These are phyloP conservation scores for Umbellularia californica DNA, from an alignment of 164 flowering plant genomes.

Conservation along the genomic window DNA sequence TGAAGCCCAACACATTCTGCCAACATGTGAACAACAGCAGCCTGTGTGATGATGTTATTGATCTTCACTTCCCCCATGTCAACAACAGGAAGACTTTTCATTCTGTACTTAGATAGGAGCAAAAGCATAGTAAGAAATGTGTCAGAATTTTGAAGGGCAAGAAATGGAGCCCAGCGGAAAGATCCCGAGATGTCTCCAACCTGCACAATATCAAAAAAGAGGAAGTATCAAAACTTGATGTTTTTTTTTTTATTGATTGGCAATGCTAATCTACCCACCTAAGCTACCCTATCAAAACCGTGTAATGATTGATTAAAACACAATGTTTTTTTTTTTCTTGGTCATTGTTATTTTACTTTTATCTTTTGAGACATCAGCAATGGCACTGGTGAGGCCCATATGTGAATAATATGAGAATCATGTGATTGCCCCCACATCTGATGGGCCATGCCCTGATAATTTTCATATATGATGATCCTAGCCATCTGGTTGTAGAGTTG, in stretches of 20 bases:
- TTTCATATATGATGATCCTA: background rate
- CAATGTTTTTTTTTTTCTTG: too few species aligned
- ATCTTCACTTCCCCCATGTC: constrained; percentile 71
- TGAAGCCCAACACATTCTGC: constrained; percentile 92
- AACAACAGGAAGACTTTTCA: constrained; percentile 96
- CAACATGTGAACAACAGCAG: constrained; percentile 93
- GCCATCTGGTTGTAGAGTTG: background rate
- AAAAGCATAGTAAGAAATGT: constrained; percentile 87
- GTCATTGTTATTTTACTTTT: too few species aligned
- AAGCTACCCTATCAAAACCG: too few species aligned
- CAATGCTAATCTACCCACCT: too few species aligned
- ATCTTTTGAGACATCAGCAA: background rate
- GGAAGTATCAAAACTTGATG: background rate
- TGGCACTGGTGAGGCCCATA: background rate
- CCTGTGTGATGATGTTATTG: constrained; percentile 79
- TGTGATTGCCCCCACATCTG: background rate
- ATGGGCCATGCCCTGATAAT: background rate
- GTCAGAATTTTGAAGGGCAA: constrained; percentile 79
- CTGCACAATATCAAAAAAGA: constrained; percentile 30
- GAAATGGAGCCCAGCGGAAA: constrained; percentile 99
- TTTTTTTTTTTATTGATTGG: too few species aligned
- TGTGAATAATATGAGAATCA: background rate
- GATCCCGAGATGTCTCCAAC: constrained; percentile 89
- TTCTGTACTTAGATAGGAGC: constrained; percentile 90
- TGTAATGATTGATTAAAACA: too few species aligned